phyloP scores from a whole-genome alignment of 129 eudicot genomes.

The Artemisia annua region DNA sequence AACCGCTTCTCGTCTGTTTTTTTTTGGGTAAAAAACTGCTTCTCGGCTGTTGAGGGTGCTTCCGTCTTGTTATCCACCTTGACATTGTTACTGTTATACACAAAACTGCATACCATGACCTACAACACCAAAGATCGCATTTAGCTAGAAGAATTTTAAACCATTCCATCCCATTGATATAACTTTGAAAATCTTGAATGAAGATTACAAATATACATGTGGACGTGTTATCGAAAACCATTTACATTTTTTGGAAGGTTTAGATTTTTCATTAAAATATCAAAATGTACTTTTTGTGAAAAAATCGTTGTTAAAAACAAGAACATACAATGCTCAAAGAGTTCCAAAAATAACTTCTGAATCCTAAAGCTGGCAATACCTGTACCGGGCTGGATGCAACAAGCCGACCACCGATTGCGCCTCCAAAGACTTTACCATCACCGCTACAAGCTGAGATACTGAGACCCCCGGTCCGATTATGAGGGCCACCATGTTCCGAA shows the following conservation, averaged over 20 bases:
- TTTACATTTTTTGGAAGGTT: not conserved
- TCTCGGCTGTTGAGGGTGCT: constrained; percentile 32
- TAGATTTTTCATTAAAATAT: too few species aligned
- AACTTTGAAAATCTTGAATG: not conserved
- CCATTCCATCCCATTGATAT: not conserved
- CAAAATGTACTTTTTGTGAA: too few species aligned
- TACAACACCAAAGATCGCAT: constrained; percentile 35
- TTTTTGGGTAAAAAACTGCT: not conserved
- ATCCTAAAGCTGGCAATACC: constrained; percentile 35
- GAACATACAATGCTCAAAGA: too few species aligned
- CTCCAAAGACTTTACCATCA: constrained; percentile 85
- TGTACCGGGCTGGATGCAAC: constrained; percentile 72
- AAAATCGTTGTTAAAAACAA: too few species aligned
- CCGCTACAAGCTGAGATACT: constrained; percentile 72
- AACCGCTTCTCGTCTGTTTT: constrained; percentile 25
- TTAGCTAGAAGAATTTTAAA: not conserved
- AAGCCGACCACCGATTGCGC: constrained; percentile 79
- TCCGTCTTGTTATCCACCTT: constrained; percentile 53
- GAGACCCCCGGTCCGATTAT: constrained; percentile 74
- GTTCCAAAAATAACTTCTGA: too few species aligned
- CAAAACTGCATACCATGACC: constrained; percentile 85
- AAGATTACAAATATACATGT: not conserved
- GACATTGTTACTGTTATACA: constrained; percentile 54
- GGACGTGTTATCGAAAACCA: not conserved
- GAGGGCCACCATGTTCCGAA: constrained; percentile 60